These are phyloP conservation scores for Diaporthe citriasiana DNA, from an alignment of 2,329 filamentous ascomycete species.

Conservation along the genomic window DNA sequence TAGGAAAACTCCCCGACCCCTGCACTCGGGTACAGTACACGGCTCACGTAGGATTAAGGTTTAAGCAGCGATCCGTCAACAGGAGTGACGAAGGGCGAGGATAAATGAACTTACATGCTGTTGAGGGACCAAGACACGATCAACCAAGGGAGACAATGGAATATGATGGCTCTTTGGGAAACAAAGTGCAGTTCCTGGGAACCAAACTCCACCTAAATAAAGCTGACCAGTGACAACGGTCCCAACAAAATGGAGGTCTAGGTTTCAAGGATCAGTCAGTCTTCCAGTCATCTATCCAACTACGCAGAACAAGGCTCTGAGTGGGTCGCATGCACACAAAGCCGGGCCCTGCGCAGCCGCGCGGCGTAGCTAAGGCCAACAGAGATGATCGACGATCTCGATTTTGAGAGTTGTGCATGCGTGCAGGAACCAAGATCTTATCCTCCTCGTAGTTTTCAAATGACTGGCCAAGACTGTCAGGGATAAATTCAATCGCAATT, in stretches of 20 bases:
- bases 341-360: neutral
- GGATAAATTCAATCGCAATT: neutral
- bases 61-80: neutral
- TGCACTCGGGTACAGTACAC: slow-evolving; percentile 24
- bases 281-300: neutral
- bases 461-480: neutral
- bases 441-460: neutral
- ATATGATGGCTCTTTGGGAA: neutral
- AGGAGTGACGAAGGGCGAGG: neutral
- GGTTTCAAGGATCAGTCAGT: neutral
- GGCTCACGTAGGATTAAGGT: neutral
- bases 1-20: slow-evolving; percentile 7
- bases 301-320: neutral
- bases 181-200: neutral
- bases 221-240: no score
- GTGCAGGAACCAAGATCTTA: rapidly evolving
- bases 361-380: neutral
- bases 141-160: no score
- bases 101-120: neutral
- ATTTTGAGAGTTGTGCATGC: neutral
- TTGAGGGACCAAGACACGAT: no score
- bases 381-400: neutral
- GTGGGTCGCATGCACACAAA: neutral
- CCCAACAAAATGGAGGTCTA: neutral
- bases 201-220: neutral